These are phyloP conservation scores for Elsinoe australis DNA, from an alignment of 2,329 filamentous ascomycete species.

Conservation along the genomic window DNA sequence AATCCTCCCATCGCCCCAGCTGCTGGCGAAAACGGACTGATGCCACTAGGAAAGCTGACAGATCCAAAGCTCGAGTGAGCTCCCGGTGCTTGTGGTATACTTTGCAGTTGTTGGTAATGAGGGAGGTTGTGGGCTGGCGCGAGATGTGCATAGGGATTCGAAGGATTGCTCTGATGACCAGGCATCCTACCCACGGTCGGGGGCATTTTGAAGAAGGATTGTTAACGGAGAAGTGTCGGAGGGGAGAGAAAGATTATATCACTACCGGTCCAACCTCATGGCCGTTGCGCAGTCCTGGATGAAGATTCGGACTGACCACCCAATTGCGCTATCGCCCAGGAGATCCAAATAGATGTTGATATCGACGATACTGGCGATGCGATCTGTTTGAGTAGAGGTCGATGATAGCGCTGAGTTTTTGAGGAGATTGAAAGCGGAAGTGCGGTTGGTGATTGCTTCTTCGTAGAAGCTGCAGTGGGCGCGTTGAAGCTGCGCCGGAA, in stretches of 20 bases:
- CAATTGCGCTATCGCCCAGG: too few relatives aligned
- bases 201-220: conserved; percentile 40
- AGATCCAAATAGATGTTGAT: too few relatives aligned
- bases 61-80: conserved; percentile 61
- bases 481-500: conserved; percentile 11
- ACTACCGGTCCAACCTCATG: conserved; percentile 10
- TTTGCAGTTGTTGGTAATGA: conserved; percentile 34
- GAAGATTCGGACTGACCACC: too few relatives aligned
- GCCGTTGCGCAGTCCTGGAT: background rate
- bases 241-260: background rate
- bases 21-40: conserved; percentile 35
- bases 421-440: too few relatives aligned
- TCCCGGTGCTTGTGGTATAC: conserved; percentile 52
- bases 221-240: background rate
- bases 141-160: conserved; percentile 52
- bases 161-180: conserved; percentile 47
- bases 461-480: background rate
- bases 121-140: conserved; percentile 44
- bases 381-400: background rate
- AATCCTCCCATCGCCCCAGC: conserved; percentile 47
- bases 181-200: conserved; percentile 50
- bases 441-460: too few relatives aligned
- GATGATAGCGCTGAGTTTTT: background rate
- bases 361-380: background rate
- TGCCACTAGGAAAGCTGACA: conserved; percentile 34